These are phyloP conservation scores for Zygosaccharomyces pseudobailii DNA, from an alignment of 1,139 yeast genomes.

Conservation along the genomic window DNA sequence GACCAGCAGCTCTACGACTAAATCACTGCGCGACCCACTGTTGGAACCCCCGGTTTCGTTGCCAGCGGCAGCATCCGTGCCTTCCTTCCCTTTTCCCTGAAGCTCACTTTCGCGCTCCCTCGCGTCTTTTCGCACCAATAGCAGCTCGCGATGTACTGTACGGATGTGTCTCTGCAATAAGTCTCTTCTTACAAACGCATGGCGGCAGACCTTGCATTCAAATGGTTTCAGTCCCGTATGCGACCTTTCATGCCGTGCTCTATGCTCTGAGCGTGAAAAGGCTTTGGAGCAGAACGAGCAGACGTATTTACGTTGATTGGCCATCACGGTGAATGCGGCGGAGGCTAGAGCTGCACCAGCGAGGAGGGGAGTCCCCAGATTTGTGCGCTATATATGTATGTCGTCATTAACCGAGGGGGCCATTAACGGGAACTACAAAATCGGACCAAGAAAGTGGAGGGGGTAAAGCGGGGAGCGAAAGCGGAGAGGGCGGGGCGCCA, in stretches of 20 bases:
- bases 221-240: conserved; percentile 83
- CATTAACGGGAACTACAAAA: background rate
- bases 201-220: conserved; percentile 65
- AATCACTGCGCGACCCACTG: conserved; percentile 4
- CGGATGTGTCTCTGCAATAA: conserved; percentile 70
- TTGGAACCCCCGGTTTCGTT: background rate
- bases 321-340: conserved; percentile 6
- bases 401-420: background rate
- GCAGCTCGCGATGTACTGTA: conserved; percentile 53
- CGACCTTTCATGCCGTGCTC: conserved; percentile 76
- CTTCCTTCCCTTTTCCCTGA: too few species aligned
- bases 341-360: conserved; percentile 6
- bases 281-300: conserved; percentile 81
- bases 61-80: background rate
- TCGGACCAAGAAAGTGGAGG: conserved; percentile 3
- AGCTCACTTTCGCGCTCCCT: background rate
- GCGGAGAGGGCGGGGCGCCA: background rate
- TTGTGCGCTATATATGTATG: background rate
- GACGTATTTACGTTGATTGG: conserved; percentile 58
- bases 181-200: conserved; percentile 73
- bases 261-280: conserved; percentile 76
- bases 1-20: conserved; percentile 14
- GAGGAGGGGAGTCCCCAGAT: conserved; percentile 3
- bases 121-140: conserved; percentile 10
- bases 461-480: too few species aligned